A percentile compares a stretch with the other conserved stretches of the same genome.
Evolutionary conservation across 345 rosid species (phyloP).

Genomic region (Syzygium jambos): DNA sequence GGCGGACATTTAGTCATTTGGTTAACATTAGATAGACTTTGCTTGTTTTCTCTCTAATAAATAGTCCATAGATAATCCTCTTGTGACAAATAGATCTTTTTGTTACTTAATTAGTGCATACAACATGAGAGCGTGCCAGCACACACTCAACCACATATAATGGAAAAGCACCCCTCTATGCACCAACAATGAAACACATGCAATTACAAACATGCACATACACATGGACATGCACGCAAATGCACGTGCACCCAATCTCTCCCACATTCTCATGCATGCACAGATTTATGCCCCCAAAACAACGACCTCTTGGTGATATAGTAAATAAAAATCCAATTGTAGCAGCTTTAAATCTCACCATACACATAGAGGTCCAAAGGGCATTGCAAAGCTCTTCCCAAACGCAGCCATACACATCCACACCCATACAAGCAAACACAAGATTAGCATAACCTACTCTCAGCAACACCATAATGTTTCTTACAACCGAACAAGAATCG

Average conservation of each 20-base stretch:
- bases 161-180: neutral
- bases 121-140: neutral
- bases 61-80: neutral
- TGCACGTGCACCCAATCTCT: neutral
- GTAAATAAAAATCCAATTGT: neutral
- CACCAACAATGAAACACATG: neutral
- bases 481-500: neutral
- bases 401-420: neutral
- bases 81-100: neutral
- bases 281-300: neutral
- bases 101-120: neutral
- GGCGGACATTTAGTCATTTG: neutral
- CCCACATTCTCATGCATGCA: neutral
- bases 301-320: neutral
- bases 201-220: neutral
- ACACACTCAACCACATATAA: neutral
- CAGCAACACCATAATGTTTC: neutral
- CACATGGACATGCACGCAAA: neutral
- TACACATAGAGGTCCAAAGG: neutral
- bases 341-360: neutral
- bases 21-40: neutral
- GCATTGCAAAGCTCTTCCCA: no score
- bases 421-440: neutral
- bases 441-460: neutral
- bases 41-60: neutral